Conservation (phyloP, 495 filamentous ascomycete genomes). For the Geoglossum glabrum region DNA sequence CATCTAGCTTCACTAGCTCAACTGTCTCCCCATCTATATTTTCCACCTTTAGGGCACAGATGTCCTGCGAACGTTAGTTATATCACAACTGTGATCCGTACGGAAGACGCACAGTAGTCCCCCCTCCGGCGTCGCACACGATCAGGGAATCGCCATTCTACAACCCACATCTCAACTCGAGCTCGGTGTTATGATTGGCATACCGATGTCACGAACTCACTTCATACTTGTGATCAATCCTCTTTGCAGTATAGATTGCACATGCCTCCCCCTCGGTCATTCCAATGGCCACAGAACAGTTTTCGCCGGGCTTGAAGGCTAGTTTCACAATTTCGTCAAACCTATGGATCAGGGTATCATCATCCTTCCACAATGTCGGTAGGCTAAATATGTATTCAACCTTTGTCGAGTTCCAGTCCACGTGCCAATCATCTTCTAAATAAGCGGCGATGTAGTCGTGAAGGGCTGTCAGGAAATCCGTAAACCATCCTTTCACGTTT, state of each 20-base stretch:
- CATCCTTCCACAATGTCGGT: slow-evolving; percentile 18
- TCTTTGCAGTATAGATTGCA: not conserved
- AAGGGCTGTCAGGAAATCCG: slow-evolving; percentile 17
- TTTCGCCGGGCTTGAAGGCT: slow-evolving; percentile 13
- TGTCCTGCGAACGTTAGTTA: not conserved
- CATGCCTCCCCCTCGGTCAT: not conserved
- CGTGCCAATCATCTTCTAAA: slow-evolving; percentile 1
- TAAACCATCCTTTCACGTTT: slow-evolving; percentile 19
- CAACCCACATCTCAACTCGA: not conserved
- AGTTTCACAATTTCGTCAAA: slow-evolving; percentile 14
- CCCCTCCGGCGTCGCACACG: slow-evolving; percentile 27
- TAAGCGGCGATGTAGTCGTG: slow-evolving; percentile 15
- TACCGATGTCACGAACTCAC: slow-evolving; percentile 4
- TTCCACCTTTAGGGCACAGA: not conserved
- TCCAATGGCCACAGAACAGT: slow-evolving; percentile 3
- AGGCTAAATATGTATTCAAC: slow-evolving; percentile 22
- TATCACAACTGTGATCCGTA: not conserved
- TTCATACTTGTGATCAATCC: not conserved
- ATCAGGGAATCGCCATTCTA: slow-evolving; percentile 20
- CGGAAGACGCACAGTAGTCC: slow-evolving; percentile 23
- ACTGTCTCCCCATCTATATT: not conserved
- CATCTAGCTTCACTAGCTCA: not conserved
- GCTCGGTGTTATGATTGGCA: no score
- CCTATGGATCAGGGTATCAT: slow-evolving; percentile 6
- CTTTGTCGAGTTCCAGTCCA: slow-evolving; percentile 12